Percentiles rank a stretch among this genome's conserved stretches.
phyloP scores from a whole-genome alignment of 2,329 filamentous ascomycete species.

The Pseudogymnoascus sp. region DNA sequence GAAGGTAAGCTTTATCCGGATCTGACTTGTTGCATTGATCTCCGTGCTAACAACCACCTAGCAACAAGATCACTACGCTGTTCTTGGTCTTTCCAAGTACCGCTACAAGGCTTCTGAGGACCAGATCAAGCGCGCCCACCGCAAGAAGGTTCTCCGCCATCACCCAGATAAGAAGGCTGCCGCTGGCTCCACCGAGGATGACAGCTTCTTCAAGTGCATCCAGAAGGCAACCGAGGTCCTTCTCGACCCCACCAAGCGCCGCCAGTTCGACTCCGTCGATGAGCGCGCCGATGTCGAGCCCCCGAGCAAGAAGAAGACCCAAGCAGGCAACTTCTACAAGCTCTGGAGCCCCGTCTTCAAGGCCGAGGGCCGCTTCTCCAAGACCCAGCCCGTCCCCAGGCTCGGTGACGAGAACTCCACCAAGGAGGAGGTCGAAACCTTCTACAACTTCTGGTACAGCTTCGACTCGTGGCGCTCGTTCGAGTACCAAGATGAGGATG shows the following conservation, averaged over 20 bases:
- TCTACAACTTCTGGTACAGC: conserved; percentile 99
- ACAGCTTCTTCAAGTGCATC: conserved; percentile 99
- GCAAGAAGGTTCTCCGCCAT: conserved; percentile 98
- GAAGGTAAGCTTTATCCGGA: conserved; percentile 61
- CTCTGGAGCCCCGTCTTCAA: conserved; percentile 88
- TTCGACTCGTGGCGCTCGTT: conserved; percentile 98
- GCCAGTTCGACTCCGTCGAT: conserved; percentile 95
- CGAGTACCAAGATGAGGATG: conserved; percentile 97
- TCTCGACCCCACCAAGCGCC: conserved; percentile 82
- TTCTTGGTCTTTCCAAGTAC: conserved; percentile 88
- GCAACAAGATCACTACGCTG: conserved; percentile 96
- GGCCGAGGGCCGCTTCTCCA: conserved; percentile 87
- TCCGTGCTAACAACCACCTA: conserved; percentile 33
- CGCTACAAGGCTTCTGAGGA: conserved; percentile 90
- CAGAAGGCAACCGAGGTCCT: conserved; percentile 96
- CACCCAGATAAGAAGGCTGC: conserved; percentile 99
- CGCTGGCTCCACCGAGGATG: conserved; percentile 77
- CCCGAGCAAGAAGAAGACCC: conserved; percentile 81
- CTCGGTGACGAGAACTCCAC: conserved; percentile 79
- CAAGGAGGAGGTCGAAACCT: conserved; percentile 84
- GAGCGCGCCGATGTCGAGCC: conserved; percentile 88
- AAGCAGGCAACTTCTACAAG: conserved; percentile 91
- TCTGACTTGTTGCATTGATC: neutral
- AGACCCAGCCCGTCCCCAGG: conserved; percentile 76
- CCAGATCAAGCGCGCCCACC: conserved; percentile 97